Conservation (phyloP, 768 basidiomycete genomes). For the Pleurotus cornucopiae region DNA sequence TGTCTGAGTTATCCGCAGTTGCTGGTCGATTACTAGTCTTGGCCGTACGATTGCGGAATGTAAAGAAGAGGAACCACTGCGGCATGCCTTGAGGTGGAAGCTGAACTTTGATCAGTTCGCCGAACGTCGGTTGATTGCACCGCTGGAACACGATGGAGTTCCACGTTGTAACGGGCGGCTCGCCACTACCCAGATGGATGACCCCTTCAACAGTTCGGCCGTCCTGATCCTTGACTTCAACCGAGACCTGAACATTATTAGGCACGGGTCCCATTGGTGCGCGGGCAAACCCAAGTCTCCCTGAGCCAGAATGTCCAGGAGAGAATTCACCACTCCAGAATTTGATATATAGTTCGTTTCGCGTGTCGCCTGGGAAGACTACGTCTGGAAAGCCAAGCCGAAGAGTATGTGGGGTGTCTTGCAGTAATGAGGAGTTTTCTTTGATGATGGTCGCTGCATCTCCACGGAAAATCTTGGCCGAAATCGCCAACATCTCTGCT, state of each 20-base stretch:
- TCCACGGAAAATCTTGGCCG: constrained; percentile 86
- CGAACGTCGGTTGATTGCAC: constrained; percentile 86
- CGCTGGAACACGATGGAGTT: constrained; percentile 89
- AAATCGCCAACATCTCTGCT: constrained; percentile 83
- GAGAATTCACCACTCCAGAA: constrained; percentile 92
- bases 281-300: constrained; percentile 60
- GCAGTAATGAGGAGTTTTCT: constrained; percentile 81
- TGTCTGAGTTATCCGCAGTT: constrained; percentile 45
- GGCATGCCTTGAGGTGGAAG: constrained; percentile 65
- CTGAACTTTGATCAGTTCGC: constrained; percentile 87
- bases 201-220: constrained; percentile 67
- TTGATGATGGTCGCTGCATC: constrained; percentile 66
- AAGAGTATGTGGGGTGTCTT: constrained; percentile 75
- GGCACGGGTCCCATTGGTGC: constrained; percentile 46
- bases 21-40: constrained; percentile 30
- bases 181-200: constrained; percentile 83
- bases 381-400: constrained; percentile 96
- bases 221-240: constrained; percentile 78
- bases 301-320: constrained; percentile 41
- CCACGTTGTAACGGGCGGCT: constrained; percentile 74
- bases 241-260: constrained; percentile 82
- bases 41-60: constrained; percentile 64
- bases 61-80: constrained; percentile 91
- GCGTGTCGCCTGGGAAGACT: constrained; percentile 86
- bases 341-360: constrained; percentile 95